Percentiles rank a stretch among this genome's conserved stretches.
phyloP scores from a whole-genome alignment of 2,329 filamentous ascomycete species.

The Neonectria faginata region DNA sequence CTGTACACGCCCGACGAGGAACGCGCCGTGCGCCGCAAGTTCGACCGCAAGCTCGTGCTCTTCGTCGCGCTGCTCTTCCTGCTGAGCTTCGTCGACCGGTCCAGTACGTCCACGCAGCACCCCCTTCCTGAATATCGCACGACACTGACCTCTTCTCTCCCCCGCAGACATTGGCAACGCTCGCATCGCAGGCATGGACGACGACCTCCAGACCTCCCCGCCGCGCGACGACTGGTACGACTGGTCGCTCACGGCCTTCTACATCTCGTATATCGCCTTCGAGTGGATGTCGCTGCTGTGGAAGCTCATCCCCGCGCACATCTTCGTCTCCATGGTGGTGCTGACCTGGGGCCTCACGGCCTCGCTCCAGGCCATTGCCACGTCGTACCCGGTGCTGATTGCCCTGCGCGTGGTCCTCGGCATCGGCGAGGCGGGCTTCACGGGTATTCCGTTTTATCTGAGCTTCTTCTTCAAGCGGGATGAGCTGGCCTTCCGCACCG shows the following conservation, averaged over 20 bases:
- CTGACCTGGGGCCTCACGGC: slow-evolving; percentile 83
- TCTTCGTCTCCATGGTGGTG: slow-evolving; percentile 72
- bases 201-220: slow-evolving; percentile 66
- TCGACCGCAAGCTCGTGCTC: slow-evolving; percentile 81
- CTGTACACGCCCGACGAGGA: slow-evolving; percentile 77
- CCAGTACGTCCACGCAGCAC: slow-evolving; percentile 68
- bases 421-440: slow-evolving; percentile 74
- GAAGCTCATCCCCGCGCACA: slow-evolving; percentile 69
- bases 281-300: slow-evolving; percentile 75
- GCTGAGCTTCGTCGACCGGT: slow-evolving; percentile 86
- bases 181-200: slow-evolving; percentile 72
- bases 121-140: neutral
- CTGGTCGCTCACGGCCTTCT: slow-evolving; percentile 72
- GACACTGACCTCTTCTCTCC: neutral
- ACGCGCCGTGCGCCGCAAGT: slow-evolving; percentile 74
- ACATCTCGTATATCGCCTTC: slow-evolving; percentile 71
- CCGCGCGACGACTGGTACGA: slow-evolving; percentile 64
- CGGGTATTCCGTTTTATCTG: slow-evolving; percentile 72
- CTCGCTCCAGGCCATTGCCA: slow-evolving; percentile 76
- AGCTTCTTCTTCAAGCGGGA: slow-evolving; percentile 73
- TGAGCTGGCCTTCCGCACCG: slow-evolving; percentile 87
- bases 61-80: slow-evolving; percentile 88
- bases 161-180: slow-evolving; percentile 70
- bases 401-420: slow-evolving; percentile 68
- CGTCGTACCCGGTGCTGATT: slow-evolving; percentile 71